Evolutionary conservation across 305 asterid species (phyloP).

Genomic region (Ajuga reptans): DNA sequence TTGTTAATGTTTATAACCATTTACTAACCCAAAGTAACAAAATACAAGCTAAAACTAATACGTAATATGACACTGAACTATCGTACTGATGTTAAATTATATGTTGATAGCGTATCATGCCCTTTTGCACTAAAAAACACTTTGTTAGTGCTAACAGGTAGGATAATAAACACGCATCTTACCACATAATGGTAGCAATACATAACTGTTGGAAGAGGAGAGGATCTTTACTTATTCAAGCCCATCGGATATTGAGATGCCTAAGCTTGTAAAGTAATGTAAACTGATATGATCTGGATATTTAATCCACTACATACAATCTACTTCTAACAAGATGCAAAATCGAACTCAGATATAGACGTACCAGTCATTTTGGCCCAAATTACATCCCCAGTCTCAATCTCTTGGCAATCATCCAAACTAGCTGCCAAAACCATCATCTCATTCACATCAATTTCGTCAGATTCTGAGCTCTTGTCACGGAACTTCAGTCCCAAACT

Average conservation of each 20-base stretch:
- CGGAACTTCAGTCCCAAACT: conserved; percentile 44
- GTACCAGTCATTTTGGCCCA: conserved; percentile 99
- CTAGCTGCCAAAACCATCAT: conserved; percentile 83
- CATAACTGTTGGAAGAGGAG: neutral
- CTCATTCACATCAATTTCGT: conserved; percentile 72
- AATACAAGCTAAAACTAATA: neutral
- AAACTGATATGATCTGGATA: conserved; percentile 2
- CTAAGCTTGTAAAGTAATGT: neutral
- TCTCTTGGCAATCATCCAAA: conserved; percentile 65
- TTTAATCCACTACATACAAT: conserved; percentile 12
- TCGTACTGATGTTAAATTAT: conserved; percentile 4
- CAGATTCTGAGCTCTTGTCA: conserved; percentile 50
- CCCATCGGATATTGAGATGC: conserved; percentile 8
- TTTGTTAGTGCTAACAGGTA: neutral
- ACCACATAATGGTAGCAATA: conserved; percentile 8
- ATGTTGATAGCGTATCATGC: neutral
- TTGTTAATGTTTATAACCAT: neutral
- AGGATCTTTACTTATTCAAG: conserved; percentile 1
- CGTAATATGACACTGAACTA: neutral
- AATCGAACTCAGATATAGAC: conserved; percentile 24
- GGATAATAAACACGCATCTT: neutral
- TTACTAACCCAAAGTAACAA: neutral
- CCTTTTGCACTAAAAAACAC: neutral
- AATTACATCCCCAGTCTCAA: conserved; percentile 77
- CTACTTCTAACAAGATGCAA: conserved; percentile 13